Evolutionary conservation across 1,284 basidiomycete species (phyloP).

Genomic region (Malassezia dermatis): DNA sequence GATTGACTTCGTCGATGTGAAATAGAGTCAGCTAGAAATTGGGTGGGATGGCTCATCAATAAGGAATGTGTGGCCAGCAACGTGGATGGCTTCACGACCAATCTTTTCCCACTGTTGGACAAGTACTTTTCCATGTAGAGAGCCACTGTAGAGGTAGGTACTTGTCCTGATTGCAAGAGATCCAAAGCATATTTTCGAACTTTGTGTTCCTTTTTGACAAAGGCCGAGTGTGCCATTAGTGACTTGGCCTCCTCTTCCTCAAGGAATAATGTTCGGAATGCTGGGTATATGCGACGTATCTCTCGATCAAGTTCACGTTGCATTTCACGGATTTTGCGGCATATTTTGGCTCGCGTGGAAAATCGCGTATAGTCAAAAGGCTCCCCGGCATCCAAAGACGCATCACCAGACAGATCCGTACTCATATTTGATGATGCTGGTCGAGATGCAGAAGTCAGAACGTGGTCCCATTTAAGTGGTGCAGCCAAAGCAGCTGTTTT

Average conservation of each 20-base stretch:
- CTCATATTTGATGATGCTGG: neutral
- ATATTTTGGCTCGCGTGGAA: conserved; percentile 4
- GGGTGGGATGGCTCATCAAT: conserved; percentile 58
- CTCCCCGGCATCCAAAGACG: neutral
- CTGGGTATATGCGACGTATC: conserved; percentile 10
- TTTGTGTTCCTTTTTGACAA: neutral
- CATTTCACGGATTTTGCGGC: conserved; percentile 14
- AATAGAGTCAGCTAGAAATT: conserved; percentile 59
- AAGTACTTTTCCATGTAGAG: conserved; percentile 1
- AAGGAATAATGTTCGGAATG: conserved; percentile 14
- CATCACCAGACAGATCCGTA: neutral
- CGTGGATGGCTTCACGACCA: conserved; percentile 20
- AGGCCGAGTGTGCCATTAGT: neutral
- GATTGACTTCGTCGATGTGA: conserved; percentile 56
- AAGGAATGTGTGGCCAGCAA: conserved; percentile 64
- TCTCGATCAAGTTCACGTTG: conserved; percentile 11
- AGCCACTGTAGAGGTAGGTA: conserved; percentile 3
- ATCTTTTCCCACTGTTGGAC: neutral
- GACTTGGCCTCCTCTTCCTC: neutral
- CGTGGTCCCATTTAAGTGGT: conserved; percentile 14
- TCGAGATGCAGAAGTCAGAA: conserved; percentile 5
- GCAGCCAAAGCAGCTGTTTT: conserved; percentile 3
- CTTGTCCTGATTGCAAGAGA: conserved; percentile 5
- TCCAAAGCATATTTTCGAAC: neutral
- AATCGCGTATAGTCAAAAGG: conserved; percentile 11